Percentiles rank a stretch among this genome's conserved stretches.
These are phyloP conservation scores for Cladosporium halotolerans DNA, from an alignment of 2,329 filamentous ascomycete genomes.

Conservation along the genomic window DNA sequence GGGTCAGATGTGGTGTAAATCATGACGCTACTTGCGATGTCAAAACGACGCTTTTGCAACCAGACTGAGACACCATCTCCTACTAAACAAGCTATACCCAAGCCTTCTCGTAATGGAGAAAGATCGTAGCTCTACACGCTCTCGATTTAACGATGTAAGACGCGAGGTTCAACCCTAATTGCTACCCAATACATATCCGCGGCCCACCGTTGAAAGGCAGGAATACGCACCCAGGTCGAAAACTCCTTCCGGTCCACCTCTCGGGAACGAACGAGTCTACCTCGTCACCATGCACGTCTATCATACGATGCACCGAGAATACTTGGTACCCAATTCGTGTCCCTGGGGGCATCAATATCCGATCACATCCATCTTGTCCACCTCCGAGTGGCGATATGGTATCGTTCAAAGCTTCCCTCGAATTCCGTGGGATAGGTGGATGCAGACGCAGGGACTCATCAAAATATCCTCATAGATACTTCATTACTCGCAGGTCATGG, in stretches of 20 bases:
- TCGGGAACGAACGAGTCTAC: slow-evolving; percentile 35
- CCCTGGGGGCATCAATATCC: slow-evolving; percentile 37
- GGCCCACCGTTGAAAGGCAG: slow-evolving; percentile 44
- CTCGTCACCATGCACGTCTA: slow-evolving; percentile 33
- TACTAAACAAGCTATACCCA: background rate
- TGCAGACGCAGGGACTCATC: slow-evolving; percentile 44
- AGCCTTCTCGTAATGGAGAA: slow-evolving; percentile 7
- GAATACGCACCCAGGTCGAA: slow-evolving; percentile 43
- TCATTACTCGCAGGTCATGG: slow-evolving; percentile 77
- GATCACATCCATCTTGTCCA: slow-evolving; percentile 38
- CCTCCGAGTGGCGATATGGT: slow-evolving; percentile 44
- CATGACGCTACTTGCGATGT: no score
- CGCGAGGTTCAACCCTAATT: slow-evolving; percentile 47
- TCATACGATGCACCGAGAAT: slow-evolving; percentile 32
- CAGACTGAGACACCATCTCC: background rate
- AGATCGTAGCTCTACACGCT: slow-evolving; percentile 26
- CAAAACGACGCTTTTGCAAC: no score
- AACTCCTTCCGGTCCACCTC: slow-evolving; percentile 24
- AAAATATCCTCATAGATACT: slow-evolving; percentile 56
- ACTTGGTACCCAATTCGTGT: slow-evolving; percentile 36
- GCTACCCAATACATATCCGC: slow-evolving; percentile 45
- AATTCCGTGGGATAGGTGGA: slow-evolving; percentile 45
- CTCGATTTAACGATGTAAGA: slow-evolving; percentile 41
- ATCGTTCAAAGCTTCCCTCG: slow-evolving; percentile 43
- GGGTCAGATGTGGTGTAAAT: no score